Conservation (phyloP, 176 grass and related monocot species). For the Puya raimondii region DNA sequence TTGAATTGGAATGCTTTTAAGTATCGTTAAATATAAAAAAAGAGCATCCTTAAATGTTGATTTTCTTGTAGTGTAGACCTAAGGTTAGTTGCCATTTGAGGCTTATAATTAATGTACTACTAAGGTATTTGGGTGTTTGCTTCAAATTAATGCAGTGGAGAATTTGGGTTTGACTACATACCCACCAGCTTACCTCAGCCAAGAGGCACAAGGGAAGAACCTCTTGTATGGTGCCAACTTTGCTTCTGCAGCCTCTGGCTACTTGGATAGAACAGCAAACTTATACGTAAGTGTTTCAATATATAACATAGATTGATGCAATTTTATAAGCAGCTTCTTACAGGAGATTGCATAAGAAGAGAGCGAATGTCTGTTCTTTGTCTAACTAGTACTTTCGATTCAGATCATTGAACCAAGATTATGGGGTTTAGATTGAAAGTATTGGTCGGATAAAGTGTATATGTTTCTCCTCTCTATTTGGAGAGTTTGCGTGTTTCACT, state of each 20-base stretch:
- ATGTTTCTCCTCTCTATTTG: not conserved
- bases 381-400: no score
- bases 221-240: constrained; percentile 91
- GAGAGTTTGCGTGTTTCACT: no score
- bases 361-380: no score
- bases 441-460: not conserved
- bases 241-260: constrained; percentile 73
- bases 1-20: no score
- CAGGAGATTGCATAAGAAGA: no score
- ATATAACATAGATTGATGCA: no score
- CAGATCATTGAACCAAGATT: not conserved
- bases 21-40: no score
- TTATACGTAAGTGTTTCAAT: constrained; percentile 42
- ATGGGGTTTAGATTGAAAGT: not conserved
- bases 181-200: constrained; percentile 70
- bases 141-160: constrained; percentile 37
- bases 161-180: constrained; percentile 71
- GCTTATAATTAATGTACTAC: no score
- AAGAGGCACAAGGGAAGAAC: constrained; percentile 53
- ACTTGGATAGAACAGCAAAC: constrained; percentile 61
- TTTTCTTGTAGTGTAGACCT: no score
- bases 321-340: no score
- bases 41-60: no score
- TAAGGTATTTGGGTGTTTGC: not conserved
- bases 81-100: no score